Evolutionary conservation across 2,329 filamentous ascomycete species (phyloP), one percentile per base, ranked within the genome.

Genomic region (Lithohypha guttulata): DNA sequence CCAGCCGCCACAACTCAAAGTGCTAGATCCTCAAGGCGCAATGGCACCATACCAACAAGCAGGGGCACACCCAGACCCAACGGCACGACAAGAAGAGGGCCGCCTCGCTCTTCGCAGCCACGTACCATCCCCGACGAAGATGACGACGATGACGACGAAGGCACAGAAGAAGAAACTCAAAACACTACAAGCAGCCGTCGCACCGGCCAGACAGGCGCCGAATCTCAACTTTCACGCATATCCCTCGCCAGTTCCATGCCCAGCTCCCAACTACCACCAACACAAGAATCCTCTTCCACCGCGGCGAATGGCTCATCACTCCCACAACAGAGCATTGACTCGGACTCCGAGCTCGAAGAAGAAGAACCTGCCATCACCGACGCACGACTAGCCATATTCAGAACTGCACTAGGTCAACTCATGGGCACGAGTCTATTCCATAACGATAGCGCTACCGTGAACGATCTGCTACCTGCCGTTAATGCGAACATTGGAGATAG

Each of bases 381-480:
- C 77, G 70, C 73, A 8, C 70, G 77, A 53, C 63, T 94, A 18
- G 66, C 73, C 4, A 64, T 76, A 1, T 98, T 98, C 77, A 78
- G 84, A 39, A 75, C 75, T 8, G 75, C 82, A 2, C 69, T 98
- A 2, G 91, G 91, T 17, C 81, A 84, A 52, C 69, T 98, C 39
- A 79, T 94, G 54, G 80, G 81, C 52, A 81, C 81, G 0, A 70
- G 75, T 9, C 61, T 98, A n/a, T 98, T 98, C 57, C 76, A 79
- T 21, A 84, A 93, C 45, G 91, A 96, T 53, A 77, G 79, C 13
- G 85, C 86, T 10, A 72, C 80, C 44, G 71, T 95, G 2, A 75
- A 78, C 46, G 74, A 75, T 18, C 70, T 98, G 21, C 70, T 95
- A 13, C 71, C 70, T 3, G 83, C 83, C 6, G 82, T 98, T 35